Conservation (phyloP, 495 filamentous ascomycete species). For the Pyrenula massariospora region DNA sequence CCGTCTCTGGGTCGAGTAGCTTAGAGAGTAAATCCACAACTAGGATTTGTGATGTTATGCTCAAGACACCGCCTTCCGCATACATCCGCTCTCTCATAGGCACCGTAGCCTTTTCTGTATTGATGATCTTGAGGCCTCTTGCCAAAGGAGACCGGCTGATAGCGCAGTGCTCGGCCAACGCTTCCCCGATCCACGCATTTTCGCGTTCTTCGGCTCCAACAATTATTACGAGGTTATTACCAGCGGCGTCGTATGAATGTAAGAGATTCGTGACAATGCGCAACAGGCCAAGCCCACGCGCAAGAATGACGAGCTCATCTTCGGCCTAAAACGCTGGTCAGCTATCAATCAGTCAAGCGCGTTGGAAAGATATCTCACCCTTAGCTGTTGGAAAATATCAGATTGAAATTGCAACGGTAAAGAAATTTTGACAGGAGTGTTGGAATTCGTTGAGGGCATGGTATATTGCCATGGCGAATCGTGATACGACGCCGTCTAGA, state of each 20-base stretch:
- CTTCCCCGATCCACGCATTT: constrained; percentile 82
- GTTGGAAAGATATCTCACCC: neutral
- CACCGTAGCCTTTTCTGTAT: constrained; percentile 86
- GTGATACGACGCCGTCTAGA: neutral
- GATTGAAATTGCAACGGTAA: neutral
- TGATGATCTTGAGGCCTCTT: constrained; percentile 79
- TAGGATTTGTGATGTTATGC: constrained; percentile 90
- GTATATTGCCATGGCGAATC: neutral
- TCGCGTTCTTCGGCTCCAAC: constrained; percentile 89
- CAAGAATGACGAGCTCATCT: constrained; percentile 87
- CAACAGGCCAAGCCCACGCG: constrained; percentile 82
- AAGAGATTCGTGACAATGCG: constrained; percentile 86
- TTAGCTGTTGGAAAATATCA: neutral
- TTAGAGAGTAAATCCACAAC: constrained; percentile 82
- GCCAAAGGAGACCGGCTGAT: constrained; percentile 67
- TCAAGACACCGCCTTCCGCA: constrained; percentile 77
- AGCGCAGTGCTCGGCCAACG: constrained; percentile 85
- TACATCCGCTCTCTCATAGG: constrained; percentile 83
- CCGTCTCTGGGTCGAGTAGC: constrained; percentile 67
- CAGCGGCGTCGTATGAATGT: constrained; percentile 91
- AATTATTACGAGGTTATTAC: constrained; percentile 81
- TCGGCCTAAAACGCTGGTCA: constrained; percentile 29
- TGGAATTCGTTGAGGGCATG: neutral
- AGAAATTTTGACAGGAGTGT: neutral
- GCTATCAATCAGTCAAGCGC: constrained; percentile 30